Evolutionary conservation across 1,284 basidiomycete genomes (phyloP), one percentile per base, ranked within the genome.

Genomic region (Lentinus polychrous): DNA sequence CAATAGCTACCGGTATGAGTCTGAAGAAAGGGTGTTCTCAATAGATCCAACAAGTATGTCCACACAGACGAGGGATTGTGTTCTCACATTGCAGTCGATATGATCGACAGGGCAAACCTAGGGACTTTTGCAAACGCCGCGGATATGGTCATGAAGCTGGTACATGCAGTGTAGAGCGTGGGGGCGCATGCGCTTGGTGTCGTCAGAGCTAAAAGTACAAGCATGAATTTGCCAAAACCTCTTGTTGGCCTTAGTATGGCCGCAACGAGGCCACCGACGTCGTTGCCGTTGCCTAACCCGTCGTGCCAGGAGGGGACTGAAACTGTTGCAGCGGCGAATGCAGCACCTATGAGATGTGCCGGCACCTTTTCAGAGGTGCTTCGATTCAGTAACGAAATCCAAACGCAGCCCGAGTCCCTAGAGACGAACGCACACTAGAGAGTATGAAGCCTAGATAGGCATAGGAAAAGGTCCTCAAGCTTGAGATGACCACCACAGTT

Each of bases 131-230:
- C 64, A 51, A 79, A 74, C 23, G 79, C 49, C 58, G 81, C 61
- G 2, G 81, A 67, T 15, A 86, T 69, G 8, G 86, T 75, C 76
- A 89, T 86, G 54, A 86, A 75, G 52, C 80, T 84, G 39, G 81
- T 77, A 17, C 84, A 83, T 55, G 83, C 86, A 2, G 81, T 82
- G 60, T 91, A 91, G 76, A 90, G 86, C 12, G 78, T 83, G 2
- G 84, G 83, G 10, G 83, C 86, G 55, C 82, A 73, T 10, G 75
- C 71, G 39, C 76, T 75, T 0, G 78, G 71, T n/a, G 76, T 66
- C 8, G 70, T 74, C 49, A 86, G 63, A 0, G 78, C 66, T 35
- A 86, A 62, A 17, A 83, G 51, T 24, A 81, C 76, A 8, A 83
- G 67, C 27, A 85, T 61, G 55, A 86, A 80, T 54, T 76, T 75